These are phyloP conservation scores for Rutidosis leptorrhynchoides DNA, from an alignment of 129 eudicot genomes.

Conservation along the genomic window DNA sequence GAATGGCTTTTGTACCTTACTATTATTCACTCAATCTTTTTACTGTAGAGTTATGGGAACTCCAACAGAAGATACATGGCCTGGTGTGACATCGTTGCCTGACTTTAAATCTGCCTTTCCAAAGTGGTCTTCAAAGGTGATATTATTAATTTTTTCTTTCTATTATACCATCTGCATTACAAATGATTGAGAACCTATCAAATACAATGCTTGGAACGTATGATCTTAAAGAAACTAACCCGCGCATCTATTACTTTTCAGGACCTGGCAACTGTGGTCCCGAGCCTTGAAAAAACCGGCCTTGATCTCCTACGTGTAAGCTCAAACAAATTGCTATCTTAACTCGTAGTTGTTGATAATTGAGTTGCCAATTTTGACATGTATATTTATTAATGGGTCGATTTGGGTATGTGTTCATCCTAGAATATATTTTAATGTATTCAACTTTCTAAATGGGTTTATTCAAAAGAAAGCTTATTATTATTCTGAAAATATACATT, in stretches of 20 bases:
- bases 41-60: conserved; percentile 77
- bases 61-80: conserved; percentile 94
- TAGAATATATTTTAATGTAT: neutral
- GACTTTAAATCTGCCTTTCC: conserved; percentile 87
- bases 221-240: conserved; percentile 4
- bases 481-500: too few relatives aligned
- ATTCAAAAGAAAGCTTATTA: too few relatives aligned
- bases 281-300: conserved; percentile 77
- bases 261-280: conserved; percentile 78
- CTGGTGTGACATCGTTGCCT: conserved; percentile 89
- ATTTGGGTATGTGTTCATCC: neutral
- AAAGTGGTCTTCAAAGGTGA: conserved; percentile 87
- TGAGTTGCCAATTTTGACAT: neutral
- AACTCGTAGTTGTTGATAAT: neutral
- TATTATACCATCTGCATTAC: too few relatives aligned
- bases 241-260: conserved; percentile 35
- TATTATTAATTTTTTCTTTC: too few relatives aligned
- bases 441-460: neutral
- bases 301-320: conserved; percentile 86
- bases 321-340: conserved; percentile 12
- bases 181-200: neutral
- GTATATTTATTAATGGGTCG: neutral
- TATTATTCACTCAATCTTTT: neutral
- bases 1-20: neutral
- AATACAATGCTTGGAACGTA: neutral